These are phyloP conservation scores for Stephania yunnanensis DNA, from an alignment of 164 flowering plant species.

Conservation along the genomic window DNA sequence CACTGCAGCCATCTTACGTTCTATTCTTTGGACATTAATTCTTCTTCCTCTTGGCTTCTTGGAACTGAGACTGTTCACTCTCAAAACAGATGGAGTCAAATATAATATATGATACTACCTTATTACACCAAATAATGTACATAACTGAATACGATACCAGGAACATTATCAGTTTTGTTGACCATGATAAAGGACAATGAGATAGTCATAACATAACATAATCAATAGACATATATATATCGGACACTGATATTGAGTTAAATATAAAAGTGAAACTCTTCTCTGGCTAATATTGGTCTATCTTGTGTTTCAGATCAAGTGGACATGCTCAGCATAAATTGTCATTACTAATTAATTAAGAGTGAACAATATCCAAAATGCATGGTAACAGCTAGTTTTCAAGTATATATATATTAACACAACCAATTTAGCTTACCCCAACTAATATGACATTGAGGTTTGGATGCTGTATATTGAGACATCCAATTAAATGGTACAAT, in stretches of 20 bases:
- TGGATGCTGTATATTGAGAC: no score
- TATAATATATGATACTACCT: no score
- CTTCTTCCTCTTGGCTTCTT: conserved; percentile 59
- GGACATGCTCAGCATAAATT: no score
- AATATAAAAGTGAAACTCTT: not conserved
- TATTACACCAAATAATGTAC: not conserved
- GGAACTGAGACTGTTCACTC: conserved; percentile 38
- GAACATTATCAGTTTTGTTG: not conserved
- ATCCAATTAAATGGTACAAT: no score
- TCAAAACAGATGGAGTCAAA: not conserved
- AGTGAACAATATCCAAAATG: no score
- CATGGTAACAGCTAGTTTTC: no score
- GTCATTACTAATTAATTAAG: no score
- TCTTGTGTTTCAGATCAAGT: no score
- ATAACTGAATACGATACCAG: not conserved
- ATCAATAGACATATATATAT: not conserved
- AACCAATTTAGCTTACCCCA: no score
- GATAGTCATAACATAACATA: not conserved
- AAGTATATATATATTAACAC: no score
- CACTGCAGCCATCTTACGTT: conserved; percentile 79
- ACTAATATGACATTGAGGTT: no score
- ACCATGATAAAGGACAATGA: not conserved
- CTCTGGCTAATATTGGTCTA: not conserved
- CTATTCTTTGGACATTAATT: conserved; percentile 27
- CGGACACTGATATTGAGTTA: not conserved